These are phyloP conservation scores for Pelargonium myrrhifolium DNA, from an alignment of 441 rosid genomes.

Conservation along the genomic window DNA sequence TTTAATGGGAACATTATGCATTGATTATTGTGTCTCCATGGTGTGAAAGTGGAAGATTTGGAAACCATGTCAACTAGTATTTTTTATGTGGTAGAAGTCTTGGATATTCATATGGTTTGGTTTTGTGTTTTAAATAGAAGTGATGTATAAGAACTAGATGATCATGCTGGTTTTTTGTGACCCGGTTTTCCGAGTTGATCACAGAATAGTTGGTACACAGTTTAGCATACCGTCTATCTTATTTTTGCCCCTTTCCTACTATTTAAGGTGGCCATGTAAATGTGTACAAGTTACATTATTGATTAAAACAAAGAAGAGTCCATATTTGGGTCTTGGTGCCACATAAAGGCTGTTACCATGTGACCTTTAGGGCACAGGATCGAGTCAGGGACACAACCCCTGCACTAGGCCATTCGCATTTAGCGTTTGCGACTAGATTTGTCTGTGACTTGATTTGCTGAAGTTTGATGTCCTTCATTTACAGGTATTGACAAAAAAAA, in stretches of 20 bases:
- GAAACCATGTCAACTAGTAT: neutral
- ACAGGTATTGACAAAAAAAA: constrained; percentile 1
- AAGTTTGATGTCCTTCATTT: neutral
- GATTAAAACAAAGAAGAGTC: too few species aligned
- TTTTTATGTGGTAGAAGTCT: neutral
- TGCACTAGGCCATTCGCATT: too few species aligned
- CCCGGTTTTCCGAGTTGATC: neutral
- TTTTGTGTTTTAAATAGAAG: neutral
- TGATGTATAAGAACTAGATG: too few species aligned
- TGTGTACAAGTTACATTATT: neutral
- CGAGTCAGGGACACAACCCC: too few species aligned
- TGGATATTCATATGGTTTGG: neutral
- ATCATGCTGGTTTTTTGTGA: too few species aligned
- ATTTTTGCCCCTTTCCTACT: neutral
- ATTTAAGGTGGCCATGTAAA: neutral
- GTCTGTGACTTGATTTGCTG: neutral
- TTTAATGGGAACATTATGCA: neutral
- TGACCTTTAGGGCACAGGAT: too few species aligned
- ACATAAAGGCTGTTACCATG: too few species aligned
- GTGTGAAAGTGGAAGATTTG: neutral
- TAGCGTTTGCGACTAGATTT: too few species aligned
- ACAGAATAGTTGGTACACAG: neutral
- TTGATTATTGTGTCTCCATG: neutral
- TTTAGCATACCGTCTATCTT: neutral
- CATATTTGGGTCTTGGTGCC: too few species aligned